A percentile compares a stretch with the other conserved stretches of the same genome.
phyloP scores from a whole-genome alignment of 306 rosid genomes.

The Cercis canadensis region DNA sequence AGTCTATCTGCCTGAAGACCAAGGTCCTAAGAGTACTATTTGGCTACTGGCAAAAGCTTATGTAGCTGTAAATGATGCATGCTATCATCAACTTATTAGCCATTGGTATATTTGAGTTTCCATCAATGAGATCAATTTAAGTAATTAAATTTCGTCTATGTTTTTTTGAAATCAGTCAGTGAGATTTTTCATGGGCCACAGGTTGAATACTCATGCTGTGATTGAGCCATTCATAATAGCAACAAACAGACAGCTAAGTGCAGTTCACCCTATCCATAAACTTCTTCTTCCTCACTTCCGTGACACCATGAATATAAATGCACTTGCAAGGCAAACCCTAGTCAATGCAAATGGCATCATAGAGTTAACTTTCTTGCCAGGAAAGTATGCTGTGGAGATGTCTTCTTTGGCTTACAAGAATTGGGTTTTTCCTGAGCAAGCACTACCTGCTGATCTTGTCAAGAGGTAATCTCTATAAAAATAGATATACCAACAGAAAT shows the following conservation, averaged over 20 bases:
- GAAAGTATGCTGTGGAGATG: slow-evolving; percentile 66
- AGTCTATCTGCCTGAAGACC: slow-evolving; percentile 55
- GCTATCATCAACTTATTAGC: slow-evolving; percentile 79
- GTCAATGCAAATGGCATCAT: slow-evolving; percentile 73
- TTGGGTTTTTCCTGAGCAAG: slow-evolving; percentile 77
- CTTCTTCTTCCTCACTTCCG: slow-evolving; percentile 77
- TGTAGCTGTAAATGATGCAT: slow-evolving; percentile 71
- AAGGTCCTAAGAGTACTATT: slow-evolving; percentile 49
- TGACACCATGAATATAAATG: slow-evolving; percentile 89
- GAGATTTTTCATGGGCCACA: slow-evolving; percentile 35
- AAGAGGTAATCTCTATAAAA: slow-evolving; percentile 87
- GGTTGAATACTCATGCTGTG: slow-evolving; percentile 82
- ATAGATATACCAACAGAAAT: too few species aligned
- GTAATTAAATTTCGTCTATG: neutral
- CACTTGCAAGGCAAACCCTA: slow-evolving; percentile 66
- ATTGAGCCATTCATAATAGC: slow-evolving; percentile 86
- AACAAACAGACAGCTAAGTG: slow-evolving; percentile 79
- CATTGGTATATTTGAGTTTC: slow-evolving; percentile 60
- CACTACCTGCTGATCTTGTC: slow-evolving; percentile 75
- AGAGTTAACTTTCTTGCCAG: slow-evolving; percentile 65
- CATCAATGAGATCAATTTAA: too few species aligned
- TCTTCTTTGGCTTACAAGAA: slow-evolving; percentile 68
- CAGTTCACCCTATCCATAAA: slow-evolving; percentile 80
- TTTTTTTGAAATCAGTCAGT: neutral
- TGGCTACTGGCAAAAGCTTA: slow-evolving; percentile 93